Evolutionary conservation across 768 basidiomycete species (phyloP), one percentile per base, ranked within the genome.

Genomic region (Collybiopsis confluens): DNA sequence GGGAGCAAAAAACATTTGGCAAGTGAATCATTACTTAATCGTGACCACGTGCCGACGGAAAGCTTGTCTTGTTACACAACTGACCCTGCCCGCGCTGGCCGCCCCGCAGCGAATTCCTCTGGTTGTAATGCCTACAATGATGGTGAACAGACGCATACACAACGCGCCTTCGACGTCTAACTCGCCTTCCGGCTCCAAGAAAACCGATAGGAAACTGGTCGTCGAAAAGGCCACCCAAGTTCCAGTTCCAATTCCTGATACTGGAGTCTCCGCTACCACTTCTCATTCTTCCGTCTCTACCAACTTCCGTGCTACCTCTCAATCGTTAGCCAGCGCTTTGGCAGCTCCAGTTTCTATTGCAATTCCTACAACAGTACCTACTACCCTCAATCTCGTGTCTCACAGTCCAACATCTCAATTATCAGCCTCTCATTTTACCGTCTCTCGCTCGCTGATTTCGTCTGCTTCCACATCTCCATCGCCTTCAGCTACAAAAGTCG

Each of bases 61-160:
- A n/a, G 5, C 40, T 42, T 42, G 40, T 6, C 6, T 42, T 23
- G 5, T 7, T 18, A 33, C 30, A 6, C n/a, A n/a, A n/a, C 30
- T 33, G 30, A 15, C 27, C 45, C 47, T 48, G 33, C 42, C 50
- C 33, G 49, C 54, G 56, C 60, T 54, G 54, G 50, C 37, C 57
- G 57, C 50, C 30, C 53, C 49, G 54, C 55, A 52, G 49, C 16
- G 26, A 16, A 35, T 36, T 50, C 48, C n/a, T 50, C 24, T 11
- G 36, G 18, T n/a, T 1, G 21, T 13, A 30, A 47, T 47, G 45
- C 30, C 45, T 47, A 47, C 13, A 35, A 28, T 23, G 3, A 30
- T 3, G 33, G 11, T 33, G n/a, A 20, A 48, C 37, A 2, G 18
- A 27, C 50, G 38, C 20, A 9, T 40, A 7, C 13, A 18, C 21